Evolutionary conservation across 768 basidiomycete species (phyloP).

Genomic region (Collybiopsis confluens): DNA sequence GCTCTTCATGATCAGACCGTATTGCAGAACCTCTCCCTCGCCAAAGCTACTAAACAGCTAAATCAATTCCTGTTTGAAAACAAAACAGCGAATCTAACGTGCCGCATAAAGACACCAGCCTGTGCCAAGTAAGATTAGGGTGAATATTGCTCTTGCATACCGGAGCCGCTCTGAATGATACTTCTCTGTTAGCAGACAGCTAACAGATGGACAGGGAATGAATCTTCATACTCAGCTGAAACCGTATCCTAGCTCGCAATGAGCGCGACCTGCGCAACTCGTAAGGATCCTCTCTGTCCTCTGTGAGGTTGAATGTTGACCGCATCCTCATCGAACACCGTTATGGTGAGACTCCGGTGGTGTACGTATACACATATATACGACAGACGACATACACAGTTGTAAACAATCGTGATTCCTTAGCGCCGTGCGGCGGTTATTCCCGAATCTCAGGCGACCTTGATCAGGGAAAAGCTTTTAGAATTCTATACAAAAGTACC

Average conservation of each 20-base stretch:
- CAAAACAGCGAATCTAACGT: neutral
- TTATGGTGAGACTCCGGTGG: too few species aligned
- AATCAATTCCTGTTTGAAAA: neutral
- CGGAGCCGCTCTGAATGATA: neutral
- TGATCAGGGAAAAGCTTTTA: too few species aligned
- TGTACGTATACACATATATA: too few species aligned
- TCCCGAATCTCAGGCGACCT: too few species aligned
- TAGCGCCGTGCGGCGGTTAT: too few species aligned
- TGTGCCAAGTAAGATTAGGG: neutral
- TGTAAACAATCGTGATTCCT: too few species aligned
- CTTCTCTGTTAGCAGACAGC: too few species aligned
- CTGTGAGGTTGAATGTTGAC: neutral
- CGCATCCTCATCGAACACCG: neutral
- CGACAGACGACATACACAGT: too few species aligned
- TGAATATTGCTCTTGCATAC: neutral
- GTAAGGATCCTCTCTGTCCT: neutral
- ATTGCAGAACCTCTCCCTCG: neutral
- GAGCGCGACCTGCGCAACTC: neutral
- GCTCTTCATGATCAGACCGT: neutral
- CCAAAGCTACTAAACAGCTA: neutral
- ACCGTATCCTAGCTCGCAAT: neutral
- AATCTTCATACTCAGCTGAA: neutral
- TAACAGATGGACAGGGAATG: too few species aligned
- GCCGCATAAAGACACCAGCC: slow-evolving; percentile 1
- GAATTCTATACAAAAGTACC: too few species aligned